Conservation (phyloP, 768 basidiomycete species). For the Pleurotus tuber-regium region DNA sequence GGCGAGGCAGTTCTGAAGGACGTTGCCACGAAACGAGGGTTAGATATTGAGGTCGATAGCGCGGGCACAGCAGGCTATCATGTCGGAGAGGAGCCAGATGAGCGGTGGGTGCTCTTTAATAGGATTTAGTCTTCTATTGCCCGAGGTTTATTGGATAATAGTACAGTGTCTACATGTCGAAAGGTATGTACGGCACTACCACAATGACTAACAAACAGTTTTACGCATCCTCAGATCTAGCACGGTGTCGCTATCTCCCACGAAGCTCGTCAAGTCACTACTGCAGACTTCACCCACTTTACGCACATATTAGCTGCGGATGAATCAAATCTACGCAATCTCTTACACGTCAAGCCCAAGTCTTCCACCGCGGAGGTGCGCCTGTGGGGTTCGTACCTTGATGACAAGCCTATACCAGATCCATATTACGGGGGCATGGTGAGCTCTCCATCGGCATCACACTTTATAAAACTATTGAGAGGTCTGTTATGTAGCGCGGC, state of each 20-base stretch:
- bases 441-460: constrained; percentile 21
- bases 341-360: constrained; percentile 48
- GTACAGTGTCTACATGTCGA: constrained; percentile 68
- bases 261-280: constrained; percentile 61
- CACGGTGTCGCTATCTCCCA: constrained; percentile 71
- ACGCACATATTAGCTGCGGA: constrained; percentile 89
- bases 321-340: constrained; percentile 63
- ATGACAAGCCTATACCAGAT: constrained; percentile 70
- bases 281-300: constrained; percentile 69
- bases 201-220: neutral
- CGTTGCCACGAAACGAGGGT: constrained; percentile 60
- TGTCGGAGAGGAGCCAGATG: constrained; percentile 78
- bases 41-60: constrained; percentile 74
- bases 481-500: constrained; percentile 40
- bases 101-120: constrained; percentile 54
- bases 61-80: constrained; percentile 88
- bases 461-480: neutral
- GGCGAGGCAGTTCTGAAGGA: constrained; percentile 84
- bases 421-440: constrained; percentile 81
- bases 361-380: constrained; percentile 61
- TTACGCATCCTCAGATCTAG: constrained; percentile 32
- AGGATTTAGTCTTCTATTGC: too few relatives aligned
- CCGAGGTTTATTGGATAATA: neutral
- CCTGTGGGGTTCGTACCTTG: constrained; percentile 81
- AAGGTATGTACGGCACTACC: constrained; percentile 54